Percentiles rank a stretch among this genome's conserved stretches.
Evolutionary conservation across 345 rosid genomes (phyloP).

Genomic region (Eutrema heterophyllum): DNA sequence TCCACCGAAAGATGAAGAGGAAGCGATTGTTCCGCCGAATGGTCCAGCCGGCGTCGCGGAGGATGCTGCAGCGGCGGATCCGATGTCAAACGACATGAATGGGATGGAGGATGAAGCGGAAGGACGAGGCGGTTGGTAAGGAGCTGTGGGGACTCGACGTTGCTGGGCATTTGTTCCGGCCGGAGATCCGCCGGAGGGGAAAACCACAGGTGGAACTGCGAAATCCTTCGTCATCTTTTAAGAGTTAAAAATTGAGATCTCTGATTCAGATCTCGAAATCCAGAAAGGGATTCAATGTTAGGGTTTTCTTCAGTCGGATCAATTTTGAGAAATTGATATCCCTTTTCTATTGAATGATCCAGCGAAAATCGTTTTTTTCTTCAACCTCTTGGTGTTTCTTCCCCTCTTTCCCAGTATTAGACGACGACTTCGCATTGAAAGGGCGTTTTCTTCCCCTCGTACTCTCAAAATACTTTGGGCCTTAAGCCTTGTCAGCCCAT

Average conservation of each 20-base stretch:
- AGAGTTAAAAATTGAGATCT: neutral
- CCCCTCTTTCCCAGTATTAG: too few relatives aligned
- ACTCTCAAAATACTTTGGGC: too few relatives aligned
- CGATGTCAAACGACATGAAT: conserved; percentile 85
- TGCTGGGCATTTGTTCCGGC: conserved; percentile 48
- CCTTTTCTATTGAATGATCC: too few relatives aligned
- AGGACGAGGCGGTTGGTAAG: conserved; percentile 74
- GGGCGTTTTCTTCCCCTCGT: too few relatives aligned
- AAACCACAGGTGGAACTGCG: conserved; percentile 61
- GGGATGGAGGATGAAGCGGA: conserved; percentile 61
- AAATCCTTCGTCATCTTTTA: conserved; percentile 61
- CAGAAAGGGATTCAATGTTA: too few relatives aligned
- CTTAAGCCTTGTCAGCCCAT: too few relatives aligned
- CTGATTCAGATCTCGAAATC: neutral
- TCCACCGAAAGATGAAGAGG: conserved; percentile 31
- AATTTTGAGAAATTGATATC: too few relatives aligned
- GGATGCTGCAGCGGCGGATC: conserved; percentile 59
- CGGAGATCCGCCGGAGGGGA: conserved; percentile 64
- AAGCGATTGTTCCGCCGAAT: conserved; percentile 54
- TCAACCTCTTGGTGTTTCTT: too few relatives aligned
- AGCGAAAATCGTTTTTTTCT: too few relatives aligned
- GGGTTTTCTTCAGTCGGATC: too few relatives aligned
- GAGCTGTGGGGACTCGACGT: conserved; percentile 71
- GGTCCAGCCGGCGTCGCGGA: conserved; percentile 36
- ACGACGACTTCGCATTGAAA: too few relatives aligned